Base-by-base conservation (phyloP, 1,139 yeast species). In the Meyerozyma athensensis region DNA sequence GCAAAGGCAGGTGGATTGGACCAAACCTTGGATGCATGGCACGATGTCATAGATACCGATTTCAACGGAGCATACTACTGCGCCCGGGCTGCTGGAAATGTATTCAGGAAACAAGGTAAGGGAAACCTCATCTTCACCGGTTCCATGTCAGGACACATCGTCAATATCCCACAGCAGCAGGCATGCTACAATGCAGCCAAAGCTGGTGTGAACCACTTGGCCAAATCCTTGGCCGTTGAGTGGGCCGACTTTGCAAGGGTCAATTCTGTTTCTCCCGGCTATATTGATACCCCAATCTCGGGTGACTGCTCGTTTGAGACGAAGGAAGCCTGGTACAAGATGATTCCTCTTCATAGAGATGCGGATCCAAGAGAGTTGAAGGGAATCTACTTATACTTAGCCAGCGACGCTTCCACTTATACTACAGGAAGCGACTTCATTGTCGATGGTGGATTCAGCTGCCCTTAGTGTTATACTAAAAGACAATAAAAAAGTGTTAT, bases 401-500 rank as follows among this genome's bases (percentile, higher is more conserved):
- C 51, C 14, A 42, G 47, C 10, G 52, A 48, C 33, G 52, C 52
- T 17, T 44, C 50, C 24, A 42, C 53, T 5, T 49, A 43, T 43
- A 48, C 51, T 24, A 49, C 53, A 9, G 53, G 53, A 26, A 37
- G 47, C 22, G 53, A 49, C 35, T 37, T 49, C 23, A 40, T 45
- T 40, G 53, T 49, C 19, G 53, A 49, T 39, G 53, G 53, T 33
- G 53, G 52, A 21, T 48, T 46, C 48, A 38, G 45, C 26, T 28
- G 32, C 18, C 16, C 18, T n/a, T 26, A 22, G 26, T n/a, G n/a
- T n/a, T n/a, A n/a, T n/a, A n/a, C n/a, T n/a, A n/a, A n/a, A n/a
- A n/a, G n/a, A n/a, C n/a, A n/a, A n/a, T n/a, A n/a, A n/a, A n/a
- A n/a, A n/a, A n/a, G n/a, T n/a, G n/a, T n/a, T n/a, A n/a, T n/a